Percentiles rank a stretch among this genome's conserved stretches.
phyloP scores from a whole-genome alignment of 2,329 filamentous ascomycete species.

The Atkinsonella hypoxylon region DNA sequence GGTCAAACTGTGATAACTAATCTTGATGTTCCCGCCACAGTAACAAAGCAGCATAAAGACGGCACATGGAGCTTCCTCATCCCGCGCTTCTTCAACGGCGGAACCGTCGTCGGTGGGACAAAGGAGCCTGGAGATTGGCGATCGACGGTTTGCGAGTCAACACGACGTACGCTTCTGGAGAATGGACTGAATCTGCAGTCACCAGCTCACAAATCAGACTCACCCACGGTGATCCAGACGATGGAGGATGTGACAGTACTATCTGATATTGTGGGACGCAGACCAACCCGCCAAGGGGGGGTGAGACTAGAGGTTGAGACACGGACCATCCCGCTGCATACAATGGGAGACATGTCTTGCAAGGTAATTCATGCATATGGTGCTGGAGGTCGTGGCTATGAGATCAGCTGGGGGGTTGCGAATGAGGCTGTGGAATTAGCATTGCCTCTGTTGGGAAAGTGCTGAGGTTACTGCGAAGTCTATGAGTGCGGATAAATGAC shows the following conservation, averaged over 20 bases:
- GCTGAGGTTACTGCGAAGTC: too few species aligned
- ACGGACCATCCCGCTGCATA: not conserved
- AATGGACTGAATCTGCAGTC: conserved; percentile 19
- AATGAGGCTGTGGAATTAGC: conserved; percentile 27
- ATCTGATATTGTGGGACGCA: conserved; percentile 31
- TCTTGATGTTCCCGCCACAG: conserved; percentile 22
- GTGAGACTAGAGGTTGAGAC: conserved; percentile 42
- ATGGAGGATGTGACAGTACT: conserved; percentile 20
- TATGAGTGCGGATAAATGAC: too few species aligned
- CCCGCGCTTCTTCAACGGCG: conserved; percentile 46
- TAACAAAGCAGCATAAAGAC: conserved; percentile 51
- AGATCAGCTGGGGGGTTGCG: conserved; percentile 47
- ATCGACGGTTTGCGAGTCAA: conserved; percentile 30
- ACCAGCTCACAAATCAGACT: conserved; percentile 9
- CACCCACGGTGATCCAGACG: conserved; percentile 9
- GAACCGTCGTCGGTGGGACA: conserved; percentile 53
- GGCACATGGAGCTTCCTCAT: conserved; percentile 51
- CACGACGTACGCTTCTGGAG: conserved; percentile 33
- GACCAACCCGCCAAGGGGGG: conserved; percentile 31
- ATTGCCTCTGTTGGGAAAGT: conserved; percentile 1
- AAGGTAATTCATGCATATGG: conserved; percentile 42
- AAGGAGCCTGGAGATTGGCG: conserved; percentile 41
- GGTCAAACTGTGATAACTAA: conserved; percentile 27
- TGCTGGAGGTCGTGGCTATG: conserved; percentile 44
- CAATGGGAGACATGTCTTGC: not conserved